Conservation (phyloP, 1,139 yeast genomes). For the Geotrichum carabidarum region DNA sequence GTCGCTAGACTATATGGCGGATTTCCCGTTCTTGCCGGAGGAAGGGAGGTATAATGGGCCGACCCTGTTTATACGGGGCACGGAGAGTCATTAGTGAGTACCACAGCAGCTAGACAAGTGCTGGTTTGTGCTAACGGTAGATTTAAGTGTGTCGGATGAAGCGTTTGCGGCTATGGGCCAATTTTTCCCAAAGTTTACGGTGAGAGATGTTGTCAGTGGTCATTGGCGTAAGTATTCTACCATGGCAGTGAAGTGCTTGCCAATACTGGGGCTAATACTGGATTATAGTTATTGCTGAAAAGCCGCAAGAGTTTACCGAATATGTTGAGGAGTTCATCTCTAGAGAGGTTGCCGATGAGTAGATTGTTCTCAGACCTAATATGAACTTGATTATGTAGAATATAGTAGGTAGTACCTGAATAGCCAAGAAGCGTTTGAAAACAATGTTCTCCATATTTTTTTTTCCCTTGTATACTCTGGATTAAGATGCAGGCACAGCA, state of each 20-base stretch:
- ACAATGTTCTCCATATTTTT: too few species aligned
- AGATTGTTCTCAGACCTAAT: neutral
- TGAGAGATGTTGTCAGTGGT: constrained; percentile 73
- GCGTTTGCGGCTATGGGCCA: constrained; percentile 66
- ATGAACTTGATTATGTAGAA: too few species aligned
- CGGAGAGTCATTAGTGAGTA: constrained; percentile 54
- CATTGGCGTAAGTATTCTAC: constrained; percentile 57
- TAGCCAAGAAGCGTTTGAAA: too few species aligned
- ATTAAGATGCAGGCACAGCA: too few species aligned
- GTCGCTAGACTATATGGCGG: constrained; percentile 60
- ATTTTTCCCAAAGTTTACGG: constrained; percentile 73
- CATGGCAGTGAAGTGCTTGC: neutral
- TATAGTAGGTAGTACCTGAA: too few species aligned
- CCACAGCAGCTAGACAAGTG: neutral
- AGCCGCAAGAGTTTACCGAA: constrained; percentile 28
- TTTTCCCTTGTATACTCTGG: too few species aligned
- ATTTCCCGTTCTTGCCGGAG: constrained; percentile 67
- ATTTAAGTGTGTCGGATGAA: constrained; percentile 66
- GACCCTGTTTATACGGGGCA: constrained; percentile 72
- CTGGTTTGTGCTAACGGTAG: neutral
- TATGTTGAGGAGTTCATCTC: constrained; percentile 16
- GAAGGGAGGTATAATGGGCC: constrained; percentile 64
- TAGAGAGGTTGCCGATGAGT: constrained; percentile 17
- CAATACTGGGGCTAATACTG: neutral
- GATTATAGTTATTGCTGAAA: constrained; percentile 28